Conservation (phyloP, 2,329 filamentous ascomycete species). For the Hypoxylon sp. region DNA sequence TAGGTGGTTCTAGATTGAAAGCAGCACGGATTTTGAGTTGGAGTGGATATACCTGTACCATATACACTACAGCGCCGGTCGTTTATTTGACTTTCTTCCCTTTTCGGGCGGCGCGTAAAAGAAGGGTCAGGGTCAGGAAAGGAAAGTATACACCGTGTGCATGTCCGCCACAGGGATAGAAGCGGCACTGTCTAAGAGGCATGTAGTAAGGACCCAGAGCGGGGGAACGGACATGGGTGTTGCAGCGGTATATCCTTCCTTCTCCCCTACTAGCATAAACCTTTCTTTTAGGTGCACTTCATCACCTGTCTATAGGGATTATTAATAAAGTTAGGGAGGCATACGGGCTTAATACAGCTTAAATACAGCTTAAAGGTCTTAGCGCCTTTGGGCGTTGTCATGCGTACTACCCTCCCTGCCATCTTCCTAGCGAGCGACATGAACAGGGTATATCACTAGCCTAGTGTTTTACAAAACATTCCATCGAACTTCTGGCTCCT, state of each 20-base stretch:
- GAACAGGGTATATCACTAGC: conserved; percentile 15
- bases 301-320: background rate
- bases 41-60: conserved; percentile 39
- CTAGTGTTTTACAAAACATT: conserved; percentile 36
- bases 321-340: conserved; percentile 3
- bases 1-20: conserved; percentile 18
- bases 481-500: conserved; percentile 32
- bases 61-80: conserved; percentile 40
- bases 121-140: conserved; percentile 32
- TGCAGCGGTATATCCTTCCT: conserved; percentile 24
- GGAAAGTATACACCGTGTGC: background rate
- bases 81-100: conserved; percentile 30
- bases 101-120: conserved; percentile 38
- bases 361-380: conserved; percentile 14
- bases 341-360: background rate
- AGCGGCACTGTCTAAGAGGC: background rate
- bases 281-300: conserved; percentile 1
- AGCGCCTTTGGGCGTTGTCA: conserved; percentile 32
- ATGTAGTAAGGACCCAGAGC: conserved; percentile 27
- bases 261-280: conserved; percentile 6
- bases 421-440: background rate
- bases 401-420: conserved; percentile 35
- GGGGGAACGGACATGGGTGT: conserved; percentile 33
- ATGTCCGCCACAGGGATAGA: background rate
- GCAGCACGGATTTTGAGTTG: conserved; percentile 30